Conservation (phyloP, 805 yeast genomes). For the Yamadazyma phyllophila region DNA sequence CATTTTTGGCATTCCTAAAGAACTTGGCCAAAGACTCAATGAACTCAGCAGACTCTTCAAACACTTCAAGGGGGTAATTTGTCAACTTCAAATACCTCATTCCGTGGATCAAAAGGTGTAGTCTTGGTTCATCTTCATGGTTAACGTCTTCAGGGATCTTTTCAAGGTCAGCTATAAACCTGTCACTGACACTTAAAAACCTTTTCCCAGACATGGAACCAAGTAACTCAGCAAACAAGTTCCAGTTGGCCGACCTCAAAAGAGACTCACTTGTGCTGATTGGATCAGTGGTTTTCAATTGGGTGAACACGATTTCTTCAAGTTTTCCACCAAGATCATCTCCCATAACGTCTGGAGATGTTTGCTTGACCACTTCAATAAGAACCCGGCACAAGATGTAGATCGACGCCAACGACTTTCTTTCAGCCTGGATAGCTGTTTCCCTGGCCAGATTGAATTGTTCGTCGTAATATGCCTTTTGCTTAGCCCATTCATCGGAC, state of each 20-base stretch:
- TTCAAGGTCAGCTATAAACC: constrained; percentile 91
- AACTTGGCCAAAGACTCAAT: constrained; percentile 83
- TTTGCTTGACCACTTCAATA: constrained; percentile 87
- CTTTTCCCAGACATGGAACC: constrained; percentile 89
- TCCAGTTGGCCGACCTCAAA: constrained; percentile 91
- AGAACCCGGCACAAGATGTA: constrained; percentile 87
- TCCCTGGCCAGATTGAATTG: constrained; percentile 48
- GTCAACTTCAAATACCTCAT: constrained; percentile 81
- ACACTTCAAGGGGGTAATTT: constrained; percentile 81
- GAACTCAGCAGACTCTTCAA: constrained; percentile 94
- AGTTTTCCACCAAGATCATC: constrained; percentile 77
- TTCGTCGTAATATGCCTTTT: constrained; percentile 30
- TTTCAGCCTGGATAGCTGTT: constrained; percentile 77
- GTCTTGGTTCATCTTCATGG: constrained; percentile 48
- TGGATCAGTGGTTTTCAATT: constrained; percentile 85
- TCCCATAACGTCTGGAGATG: constrained; percentile 70
- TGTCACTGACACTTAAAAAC: constrained; percentile 84
- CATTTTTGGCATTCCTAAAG: constrained; percentile 62
- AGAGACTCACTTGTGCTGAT: constrained; percentile 56
- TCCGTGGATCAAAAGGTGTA: constrained; percentile 79
- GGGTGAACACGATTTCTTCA: constrained; percentile 92
- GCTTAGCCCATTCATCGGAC: constrained; percentile 18
- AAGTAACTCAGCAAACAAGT: constrained; percentile 78
- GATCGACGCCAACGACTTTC: constrained; percentile 82
- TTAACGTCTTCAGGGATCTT: constrained; percentile 53